These are phyloP conservation scores for Colletotrichum truncatum DNA, from an alignment of 2,329 filamentous ascomycete genomes.

Conservation along the genomic window DNA sequence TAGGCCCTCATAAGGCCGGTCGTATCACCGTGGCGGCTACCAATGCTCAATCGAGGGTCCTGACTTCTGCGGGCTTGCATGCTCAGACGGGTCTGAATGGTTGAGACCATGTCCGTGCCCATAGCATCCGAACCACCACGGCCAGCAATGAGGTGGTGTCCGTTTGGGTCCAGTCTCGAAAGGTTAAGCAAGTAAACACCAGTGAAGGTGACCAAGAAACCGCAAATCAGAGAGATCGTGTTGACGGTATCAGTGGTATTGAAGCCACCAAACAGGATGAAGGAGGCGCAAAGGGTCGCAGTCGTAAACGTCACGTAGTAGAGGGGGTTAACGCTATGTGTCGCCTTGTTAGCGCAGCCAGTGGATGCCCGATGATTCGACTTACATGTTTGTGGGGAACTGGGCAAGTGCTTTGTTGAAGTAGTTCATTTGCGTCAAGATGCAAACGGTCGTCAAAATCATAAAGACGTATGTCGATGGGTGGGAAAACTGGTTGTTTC, in stretches of 20 bases:
- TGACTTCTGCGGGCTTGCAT: conserved; percentile 90
- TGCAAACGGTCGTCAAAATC: conserved; percentile 92
- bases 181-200: conserved; percentile 96
- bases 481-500: conserved; percentile 94
- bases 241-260: conserved; percentile 93
- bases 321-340: conserved; percentile 83
- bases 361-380: conserved; percentile 31
- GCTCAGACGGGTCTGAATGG: conserved; percentile 87
- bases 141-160: conserved; percentile 70
- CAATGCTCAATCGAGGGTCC: conserved; percentile 70
- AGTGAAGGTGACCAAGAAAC: conserved; percentile 94
- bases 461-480: conserved; percentile 98
- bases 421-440: conserved; percentile 99
- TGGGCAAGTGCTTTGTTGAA: conserved; percentile 98
- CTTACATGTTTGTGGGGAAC: conserved; percentile 97
- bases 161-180: conserved; percentile 90
- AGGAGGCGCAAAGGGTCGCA: conserved; percentile 91
- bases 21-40: conserved; percentile 74
- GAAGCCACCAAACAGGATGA: conserved; percentile 95
- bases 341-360: conserved; percentile 2
- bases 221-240: conserved; percentile 89
- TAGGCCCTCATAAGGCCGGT: conserved; percentile 89
- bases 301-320: conserved; percentile 99
- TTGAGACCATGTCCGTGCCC: conserved; percentile 90
- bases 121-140: conserved; percentile 77